Evolutionary conservation across 768 basidiomycete genomes (phyloP), one percentile per base, ranked within the genome.

Genomic region (Auricularia heimuer): DNA sequence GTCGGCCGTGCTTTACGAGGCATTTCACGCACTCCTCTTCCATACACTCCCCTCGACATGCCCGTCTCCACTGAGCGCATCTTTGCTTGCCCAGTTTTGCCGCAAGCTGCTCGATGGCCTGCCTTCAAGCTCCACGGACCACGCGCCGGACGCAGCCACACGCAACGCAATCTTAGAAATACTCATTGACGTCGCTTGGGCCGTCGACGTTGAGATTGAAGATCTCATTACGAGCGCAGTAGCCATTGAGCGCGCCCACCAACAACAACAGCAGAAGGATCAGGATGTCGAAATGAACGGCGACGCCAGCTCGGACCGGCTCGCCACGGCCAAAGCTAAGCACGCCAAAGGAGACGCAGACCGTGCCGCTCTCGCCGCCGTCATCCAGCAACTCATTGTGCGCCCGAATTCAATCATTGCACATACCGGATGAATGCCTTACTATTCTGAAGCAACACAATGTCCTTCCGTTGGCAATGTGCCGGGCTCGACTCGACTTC

Each of bases 151-250:
- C 16, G 51, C 54, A 12, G 60, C 51, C 62, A 21, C 61, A 39
- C 11, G 54, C 62, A 35, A 45, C 14, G 56, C 34, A 24, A 35
- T 35, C 10, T 84, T 92, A 11, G 90, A 92, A 69, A 74, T 84
- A 58, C 77, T 94, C 2, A 82, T 94, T 24, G 92, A 94, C 72
- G 80, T 89, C 70, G 79, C 92, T 56, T 94, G 92, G 92, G 82
- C 90, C 21, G 73, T 90, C 56, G 92, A 94, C 75, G 79, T 83
- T 44, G 84, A 88, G 68, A 73, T 93, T 65, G 92, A 94, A 65
- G 90, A 92, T 70, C 73, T 85, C 35, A 68, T 87, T 42, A 73
- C 74, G 14, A 88, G 90, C 68, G 80, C 80, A 56, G 84, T 83
- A 72, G 66, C 71, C 35, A 54, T 61, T 3, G 62, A 45, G 21